These are phyloP conservation scores for Ceratobasidium sp. DNA, from an alignment of 1,284 basidiomycete genomes.

Conservation along the genomic window DNA sequence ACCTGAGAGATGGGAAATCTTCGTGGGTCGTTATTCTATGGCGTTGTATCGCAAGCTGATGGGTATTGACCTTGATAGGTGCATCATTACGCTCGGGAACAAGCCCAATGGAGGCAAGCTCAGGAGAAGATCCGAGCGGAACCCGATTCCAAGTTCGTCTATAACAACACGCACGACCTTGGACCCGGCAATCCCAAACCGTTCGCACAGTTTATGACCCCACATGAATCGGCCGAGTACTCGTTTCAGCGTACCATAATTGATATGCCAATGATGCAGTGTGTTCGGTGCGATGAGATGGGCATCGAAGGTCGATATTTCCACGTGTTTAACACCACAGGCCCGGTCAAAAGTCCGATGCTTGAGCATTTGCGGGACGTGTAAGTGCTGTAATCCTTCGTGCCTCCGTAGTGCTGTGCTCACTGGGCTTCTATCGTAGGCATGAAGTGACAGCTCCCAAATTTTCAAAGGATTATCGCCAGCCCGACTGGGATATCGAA, in stretches of 20 bases:
- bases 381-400: conserved; percentile 4
- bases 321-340: neutral
- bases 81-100: neutral
- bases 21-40: neutral
- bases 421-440: neutral
- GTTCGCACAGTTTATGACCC: neutral
- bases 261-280: too few species aligned
- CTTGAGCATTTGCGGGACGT: conserved; percentile 19
- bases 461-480: too few species aligned
- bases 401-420: too few species aligned
- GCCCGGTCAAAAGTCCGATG: neutral
- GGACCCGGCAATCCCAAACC: conserved; percentile 1
- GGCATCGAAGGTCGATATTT: neutral
- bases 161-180: too few species aligned
- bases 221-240: neutral
- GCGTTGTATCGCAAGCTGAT: neutral
- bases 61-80: neutral
- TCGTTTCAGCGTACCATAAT: neutral
- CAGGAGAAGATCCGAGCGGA: too few species aligned
- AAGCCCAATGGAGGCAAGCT: neutral
- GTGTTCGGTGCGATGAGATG: too few species aligned
- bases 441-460: too few species aligned
- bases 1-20: conserved; percentile 4
- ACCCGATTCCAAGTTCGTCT: too few species aligned
- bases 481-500: too few species aligned